phyloP scores from a whole-genome alignment of 352 stramenopile genomes.

The Pythium plurisporium region DNA sequence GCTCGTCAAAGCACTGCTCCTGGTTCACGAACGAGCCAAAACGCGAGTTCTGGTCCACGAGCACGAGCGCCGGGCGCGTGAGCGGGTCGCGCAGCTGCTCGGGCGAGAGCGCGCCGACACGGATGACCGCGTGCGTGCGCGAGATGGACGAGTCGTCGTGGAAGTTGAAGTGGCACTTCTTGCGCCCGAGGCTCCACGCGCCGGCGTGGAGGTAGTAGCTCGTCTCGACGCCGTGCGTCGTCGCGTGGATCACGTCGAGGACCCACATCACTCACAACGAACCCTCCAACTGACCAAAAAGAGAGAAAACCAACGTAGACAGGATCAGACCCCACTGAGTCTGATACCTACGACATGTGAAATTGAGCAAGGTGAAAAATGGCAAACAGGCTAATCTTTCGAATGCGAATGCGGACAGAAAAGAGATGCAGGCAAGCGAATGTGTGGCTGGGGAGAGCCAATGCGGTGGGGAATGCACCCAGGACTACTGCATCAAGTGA shows the following conservation, averaged over 20 bases:
- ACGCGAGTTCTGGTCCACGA: conserved; percentile 78
- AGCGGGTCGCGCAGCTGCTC: conserved; percentile 56
- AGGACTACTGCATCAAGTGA: conserved; percentile 91
- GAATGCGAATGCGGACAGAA: not conserved
- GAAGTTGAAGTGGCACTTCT: conserved; percentile 85
- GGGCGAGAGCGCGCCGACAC: conserved; percentile 54
- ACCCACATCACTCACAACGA: conserved; percentile 53
- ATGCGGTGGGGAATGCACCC: not conserved
- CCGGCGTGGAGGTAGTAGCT: conserved; percentile 80
- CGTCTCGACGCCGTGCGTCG: conserved; percentile 34
- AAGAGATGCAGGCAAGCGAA: too few relatives aligned
- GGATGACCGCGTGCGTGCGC: conserved; percentile 65
- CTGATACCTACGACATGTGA: conserved; percentile 8
- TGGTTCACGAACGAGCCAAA: conserved; percentile 88
- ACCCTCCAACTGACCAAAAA: not conserved
- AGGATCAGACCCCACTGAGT: not conserved
- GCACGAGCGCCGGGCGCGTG: conserved; percentile 57
- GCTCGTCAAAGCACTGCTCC: conserved; percentile 47
- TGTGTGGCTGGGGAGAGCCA: too few relatives aligned
- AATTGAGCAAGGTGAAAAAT: not conserved
- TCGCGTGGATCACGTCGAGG: conserved; percentile 54
- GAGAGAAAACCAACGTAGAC: not conserved
- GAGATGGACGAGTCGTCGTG: conserved; percentile 79
- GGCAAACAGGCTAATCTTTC: too few relatives aligned
- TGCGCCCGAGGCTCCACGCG: conserved; percentile 81